phyloP scores from a whole-genome alignment of 306 rosid genomes.

The Trifolium fragiferum region DNA sequence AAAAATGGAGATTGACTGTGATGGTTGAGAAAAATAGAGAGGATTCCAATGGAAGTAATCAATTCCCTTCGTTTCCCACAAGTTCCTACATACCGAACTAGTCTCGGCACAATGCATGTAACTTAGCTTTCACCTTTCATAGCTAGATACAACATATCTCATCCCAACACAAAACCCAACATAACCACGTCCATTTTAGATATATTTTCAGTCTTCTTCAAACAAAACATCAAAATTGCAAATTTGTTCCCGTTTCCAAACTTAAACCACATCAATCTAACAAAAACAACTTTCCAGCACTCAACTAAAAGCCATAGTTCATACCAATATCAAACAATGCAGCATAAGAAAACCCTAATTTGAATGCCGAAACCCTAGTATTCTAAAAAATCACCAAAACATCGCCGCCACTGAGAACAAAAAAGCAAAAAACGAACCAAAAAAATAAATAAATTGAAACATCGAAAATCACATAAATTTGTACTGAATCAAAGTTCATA shows the following conservation, averaged over 20 bases:
- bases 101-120: neutral
- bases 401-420: neutral
- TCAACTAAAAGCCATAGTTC: neutral
- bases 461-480: neutral
- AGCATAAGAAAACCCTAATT: slow-evolving; percentile 24
- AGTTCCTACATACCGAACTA: neutral
- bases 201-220: neutral
- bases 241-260: neutral
- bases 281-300: slow-evolving; percentile 1
- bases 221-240: neutral
- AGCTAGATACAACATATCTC: neutral
- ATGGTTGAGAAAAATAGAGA: no score
- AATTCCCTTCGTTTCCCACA: neutral
- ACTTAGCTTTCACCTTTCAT: neutral
- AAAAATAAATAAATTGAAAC: neutral
- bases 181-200: neutral
- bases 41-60: no score
- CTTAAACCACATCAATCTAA: neutral
- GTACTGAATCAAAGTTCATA: neutral
- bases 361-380: slow-evolving; percentile 34
- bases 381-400: slow-evolving; percentile 5
- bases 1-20: no score
- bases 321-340: neutral
- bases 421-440: neutral
- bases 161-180: neutral